phyloP scores from a whole-genome alignment of 1,284 basidiomycete species.

The Gymnopus androsaceus region DNA sequence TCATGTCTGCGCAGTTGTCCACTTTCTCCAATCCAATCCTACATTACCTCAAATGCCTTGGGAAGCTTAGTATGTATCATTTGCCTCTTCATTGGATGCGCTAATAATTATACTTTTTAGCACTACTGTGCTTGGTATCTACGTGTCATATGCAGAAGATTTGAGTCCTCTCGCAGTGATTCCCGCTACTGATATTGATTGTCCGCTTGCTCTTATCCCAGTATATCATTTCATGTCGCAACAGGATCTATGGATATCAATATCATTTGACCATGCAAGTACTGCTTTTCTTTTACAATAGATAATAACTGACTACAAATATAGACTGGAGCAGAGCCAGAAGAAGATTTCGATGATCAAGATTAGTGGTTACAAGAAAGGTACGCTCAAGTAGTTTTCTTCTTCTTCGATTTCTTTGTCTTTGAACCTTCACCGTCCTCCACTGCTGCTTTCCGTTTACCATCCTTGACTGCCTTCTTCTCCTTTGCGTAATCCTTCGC shows the following conservation, averaged over 20 bases:
- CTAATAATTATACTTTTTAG: background rate
- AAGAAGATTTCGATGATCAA: too few relatives aligned
- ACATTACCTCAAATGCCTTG: constrained; percentile 26
- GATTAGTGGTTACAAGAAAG: background rate
- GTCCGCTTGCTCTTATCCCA: constrained; percentile 14
- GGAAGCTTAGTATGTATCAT: constrained; percentile 23
- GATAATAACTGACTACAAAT: background rate
- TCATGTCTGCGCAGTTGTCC: constrained; percentile 22
- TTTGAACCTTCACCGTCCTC: background rate
- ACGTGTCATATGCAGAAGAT: constrained; percentile 12
- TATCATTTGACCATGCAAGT: constrained; percentile 17
- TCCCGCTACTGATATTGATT: constrained; percentile 7
- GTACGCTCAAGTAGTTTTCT: background rate
- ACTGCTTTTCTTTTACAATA: background rate
- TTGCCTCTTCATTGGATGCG: background rate
- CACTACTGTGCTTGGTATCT: constrained; percentile 10
- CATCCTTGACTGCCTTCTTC: background rate
- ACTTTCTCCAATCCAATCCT: constrained; percentile 15
- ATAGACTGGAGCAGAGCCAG: background rate
- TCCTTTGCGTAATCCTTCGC: background rate
- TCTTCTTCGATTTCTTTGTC: background rate
- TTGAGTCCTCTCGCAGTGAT: too few relatives aligned
- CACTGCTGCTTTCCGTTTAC: background rate
- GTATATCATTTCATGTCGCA: background rate
- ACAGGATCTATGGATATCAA: constrained; percentile 10